Percentiles rank a stretch among this genome's conserved stretches.
Conservation (phyloP, 2,329 filamentous ascomycete genomes). For the Mollisia scopiformis region DNA sequence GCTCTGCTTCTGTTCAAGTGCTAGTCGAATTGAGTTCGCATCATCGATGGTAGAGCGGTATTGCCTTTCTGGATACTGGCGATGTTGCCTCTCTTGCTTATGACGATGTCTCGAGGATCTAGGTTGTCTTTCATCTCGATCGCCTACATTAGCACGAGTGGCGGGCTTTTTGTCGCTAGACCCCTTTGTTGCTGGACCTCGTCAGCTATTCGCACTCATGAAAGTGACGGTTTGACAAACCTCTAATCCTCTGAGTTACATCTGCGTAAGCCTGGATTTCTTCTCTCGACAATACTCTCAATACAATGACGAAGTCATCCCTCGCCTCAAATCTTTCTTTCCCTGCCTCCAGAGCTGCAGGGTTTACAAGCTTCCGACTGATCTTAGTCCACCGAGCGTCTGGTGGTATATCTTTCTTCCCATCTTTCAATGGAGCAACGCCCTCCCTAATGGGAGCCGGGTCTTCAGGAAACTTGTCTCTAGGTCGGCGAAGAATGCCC, state of each 20-base stretch:
- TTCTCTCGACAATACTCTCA: slow-evolving; percentile 81
- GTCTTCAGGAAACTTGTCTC: slow-evolving; percentile 79
- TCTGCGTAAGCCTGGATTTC: slow-evolving; percentile 82
- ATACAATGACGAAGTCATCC: slow-evolving; percentile 86
- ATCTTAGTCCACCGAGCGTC: slow-evolving; percentile 92
- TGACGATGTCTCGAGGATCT: too few relatives aligned
- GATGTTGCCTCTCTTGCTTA: too few relatives aligned
- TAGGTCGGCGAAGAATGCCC: neutral
- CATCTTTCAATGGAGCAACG: slow-evolving; percentile 85
- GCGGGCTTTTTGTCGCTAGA: too few relatives aligned
- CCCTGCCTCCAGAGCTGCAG: slow-evolving; percentile 77
- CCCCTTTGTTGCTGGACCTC: too few relatives aligned
- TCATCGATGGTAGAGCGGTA: too few relatives aligned
- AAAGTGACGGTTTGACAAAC: too few relatives aligned
- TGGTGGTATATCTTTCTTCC: slow-evolving; percentile 71
- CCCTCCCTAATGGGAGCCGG: slow-evolving; percentile 80
- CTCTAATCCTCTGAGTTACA: slow-evolving; percentile 78
- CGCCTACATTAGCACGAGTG: too few relatives aligned
- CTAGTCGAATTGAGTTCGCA: too few relatives aligned
- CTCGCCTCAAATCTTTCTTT: slow-evolving; percentile 88
- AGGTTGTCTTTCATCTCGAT: too few relatives aligned
- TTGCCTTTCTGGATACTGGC: too few relatives aligned
- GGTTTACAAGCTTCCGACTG: slow-evolving; percentile 82
- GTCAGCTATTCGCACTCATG: too few relatives aligned
- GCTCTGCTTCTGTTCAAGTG: too few relatives aligned